Evolutionary conservation across 805 yeast genomes (phyloP).

Genomic region (Candida ortonii): DNA sequence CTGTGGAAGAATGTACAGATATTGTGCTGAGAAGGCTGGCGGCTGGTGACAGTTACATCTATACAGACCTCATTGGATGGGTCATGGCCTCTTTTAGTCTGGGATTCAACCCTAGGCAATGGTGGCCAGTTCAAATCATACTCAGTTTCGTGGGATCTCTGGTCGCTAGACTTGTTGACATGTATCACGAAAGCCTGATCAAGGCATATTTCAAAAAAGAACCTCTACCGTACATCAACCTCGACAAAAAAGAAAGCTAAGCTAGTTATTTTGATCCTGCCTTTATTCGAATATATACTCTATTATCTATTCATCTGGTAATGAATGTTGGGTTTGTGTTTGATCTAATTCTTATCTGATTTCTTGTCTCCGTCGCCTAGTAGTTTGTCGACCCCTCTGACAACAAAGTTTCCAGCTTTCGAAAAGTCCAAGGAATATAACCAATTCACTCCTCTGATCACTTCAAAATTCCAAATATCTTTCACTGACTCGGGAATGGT

Average conservation of each 20-base stretch:
- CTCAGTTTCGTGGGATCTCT: conserved; percentile 49
- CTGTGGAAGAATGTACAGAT: conserved; percentile 64
- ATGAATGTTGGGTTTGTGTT: conserved; percentile 1
- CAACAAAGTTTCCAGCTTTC: conserved; percentile 14
- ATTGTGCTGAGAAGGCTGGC: conserved; percentile 54
- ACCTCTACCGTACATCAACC: conserved; percentile 11
- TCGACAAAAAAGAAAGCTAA: conserved; percentile 1
- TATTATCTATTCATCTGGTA: conserved; percentile 1
- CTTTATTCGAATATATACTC: conserved; percentile 2
- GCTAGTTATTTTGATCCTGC: conserved; percentile 1
- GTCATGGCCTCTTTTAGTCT: conserved; percentile 61
- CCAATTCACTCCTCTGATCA: conserved; percentile 62
- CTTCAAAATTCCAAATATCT: conserved; percentile 78
- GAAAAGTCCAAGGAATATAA: conserved; percentile 41
- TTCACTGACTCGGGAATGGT: conserved; percentile 57
- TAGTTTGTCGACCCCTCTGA: conserved; percentile 15
- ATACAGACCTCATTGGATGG: conserved; percentile 88
- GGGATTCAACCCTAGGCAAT: conserved; percentile 67
- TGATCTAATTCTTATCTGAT: conserved; percentile 4
- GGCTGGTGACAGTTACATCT: conserved; percentile 67
- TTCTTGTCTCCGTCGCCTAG: conserved; percentile 4
- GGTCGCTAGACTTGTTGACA: conserved; percentile 57
- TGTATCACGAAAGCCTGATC: conserved; percentile 52
- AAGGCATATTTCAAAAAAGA: conserved; percentile 42
- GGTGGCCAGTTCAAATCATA: conserved; percentile 50